A percentile compares a stretch with the other conserved stretches of the same genome.
phyloP scores from a whole-genome alignment of 345 rosid species.

The Brassica nigra region DNA sequence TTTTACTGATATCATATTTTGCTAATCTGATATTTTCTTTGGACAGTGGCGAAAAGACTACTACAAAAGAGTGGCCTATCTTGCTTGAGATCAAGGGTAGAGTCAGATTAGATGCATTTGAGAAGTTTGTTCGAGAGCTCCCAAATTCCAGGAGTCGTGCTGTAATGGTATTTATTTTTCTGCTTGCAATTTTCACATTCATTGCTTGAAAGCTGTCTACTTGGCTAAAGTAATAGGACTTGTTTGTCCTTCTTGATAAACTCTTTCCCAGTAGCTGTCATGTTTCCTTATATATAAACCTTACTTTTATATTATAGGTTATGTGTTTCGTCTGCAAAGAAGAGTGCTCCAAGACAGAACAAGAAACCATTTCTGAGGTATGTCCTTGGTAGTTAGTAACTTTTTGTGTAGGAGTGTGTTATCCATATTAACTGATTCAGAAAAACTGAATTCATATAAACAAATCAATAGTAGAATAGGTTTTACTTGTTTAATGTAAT shows the following conservation, averaged over 20 bases:
- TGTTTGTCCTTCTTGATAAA: not conserved
- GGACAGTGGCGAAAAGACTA: conserved; percentile 74
- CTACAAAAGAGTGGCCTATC: conserved; percentile 63
- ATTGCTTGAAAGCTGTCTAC: not conserved
- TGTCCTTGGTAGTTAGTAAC: not conserved
- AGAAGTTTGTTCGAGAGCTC: conserved; percentile 87
- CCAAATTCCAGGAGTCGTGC: conserved; percentile 88
- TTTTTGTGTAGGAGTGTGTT: not conserved
- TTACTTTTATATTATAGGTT: conserved; percentile 47
- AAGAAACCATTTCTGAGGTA: conserved; percentile 62
- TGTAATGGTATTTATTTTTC: conserved; percentile 76
- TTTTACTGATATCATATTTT: not conserved
- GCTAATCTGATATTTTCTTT: conserved; percentile 13
- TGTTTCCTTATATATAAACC: conserved; percentile 4
- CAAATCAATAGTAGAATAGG: not conserved
- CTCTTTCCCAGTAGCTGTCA: not conserved
- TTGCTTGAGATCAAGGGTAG: conserved; percentile 81
- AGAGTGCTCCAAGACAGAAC: conserved; percentile 54
- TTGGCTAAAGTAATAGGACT: not conserved
- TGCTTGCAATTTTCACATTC: not conserved
- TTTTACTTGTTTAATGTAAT: not conserved
- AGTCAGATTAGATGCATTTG: conserved; percentile 87
- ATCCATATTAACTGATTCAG: not conserved
- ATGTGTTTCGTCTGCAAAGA: conserved; percentile 63
- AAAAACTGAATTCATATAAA: not conserved